Conservation (phyloP, 805 yeast species). For the Monosporozyma siamensis region DNA sequence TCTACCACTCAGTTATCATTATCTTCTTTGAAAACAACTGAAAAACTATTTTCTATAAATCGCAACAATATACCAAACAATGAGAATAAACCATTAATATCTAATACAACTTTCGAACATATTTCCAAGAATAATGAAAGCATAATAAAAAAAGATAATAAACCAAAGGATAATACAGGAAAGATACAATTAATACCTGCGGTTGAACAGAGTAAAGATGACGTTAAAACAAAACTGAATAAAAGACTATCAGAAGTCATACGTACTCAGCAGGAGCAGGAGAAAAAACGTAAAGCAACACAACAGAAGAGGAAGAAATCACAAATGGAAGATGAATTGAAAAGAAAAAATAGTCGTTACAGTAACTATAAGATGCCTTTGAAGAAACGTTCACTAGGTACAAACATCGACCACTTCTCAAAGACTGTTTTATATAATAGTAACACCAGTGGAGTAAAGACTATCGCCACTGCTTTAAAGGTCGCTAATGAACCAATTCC, state of each 20-base stretch:
- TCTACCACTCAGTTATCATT: background rate
- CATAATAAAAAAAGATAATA: background rate
- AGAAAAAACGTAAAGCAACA: constrained; percentile 15
- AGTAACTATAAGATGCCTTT: constrained; percentile 7
- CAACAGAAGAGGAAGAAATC: constrained; percentile 21
- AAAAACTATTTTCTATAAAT: background rate
- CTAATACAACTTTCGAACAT: background rate
- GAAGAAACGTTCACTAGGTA: constrained; percentile 1
- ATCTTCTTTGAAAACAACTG: background rate
- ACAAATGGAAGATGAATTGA: constrained; percentile 21
- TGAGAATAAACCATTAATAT: background rate
- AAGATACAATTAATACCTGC: constrained; percentile 24
- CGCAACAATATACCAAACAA: background rate
- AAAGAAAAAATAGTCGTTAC: constrained; percentile 10
- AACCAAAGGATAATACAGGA: background rate
- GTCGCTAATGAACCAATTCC: background rate
- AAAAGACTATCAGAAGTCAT: constrained; percentile 27
- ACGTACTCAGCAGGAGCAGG: constrained; percentile 26
- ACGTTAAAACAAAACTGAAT: constrained; percentile 23
- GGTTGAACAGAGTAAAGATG: constrained; percentile 18
- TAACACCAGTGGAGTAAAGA: background rate
- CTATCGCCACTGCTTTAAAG: background rate
- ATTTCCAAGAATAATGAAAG: background rate
- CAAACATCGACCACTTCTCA: background rate
- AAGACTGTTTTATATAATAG: background rate